Percentiles rank a stretch among this genome's conserved stretches.
Conservation (phyloP, 371 early-diverging fungal genomes). For the Coemansia linderi region DNA sequence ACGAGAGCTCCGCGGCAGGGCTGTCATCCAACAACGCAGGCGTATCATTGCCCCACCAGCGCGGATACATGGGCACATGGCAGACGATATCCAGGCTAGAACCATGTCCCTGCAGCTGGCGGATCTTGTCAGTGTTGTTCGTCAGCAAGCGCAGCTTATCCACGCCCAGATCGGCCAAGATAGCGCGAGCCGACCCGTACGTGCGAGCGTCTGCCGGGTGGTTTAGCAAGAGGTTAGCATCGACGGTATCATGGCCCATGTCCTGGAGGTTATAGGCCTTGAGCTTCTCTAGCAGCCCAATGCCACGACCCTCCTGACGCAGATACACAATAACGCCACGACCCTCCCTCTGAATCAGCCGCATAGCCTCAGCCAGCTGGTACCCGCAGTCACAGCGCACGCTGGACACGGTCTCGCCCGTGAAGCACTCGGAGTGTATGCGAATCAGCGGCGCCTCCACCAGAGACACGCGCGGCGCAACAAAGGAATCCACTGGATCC, state of each 20-base stretch:
- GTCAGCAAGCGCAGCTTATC: slow-evolving; percentile 78
- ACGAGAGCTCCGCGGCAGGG: slow-evolving; percentile 26
- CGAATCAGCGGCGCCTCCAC: slow-evolving; percentile 72
- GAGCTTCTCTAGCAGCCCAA: slow-evolving; percentile 90
- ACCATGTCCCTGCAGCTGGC: slow-evolving; percentile 71
- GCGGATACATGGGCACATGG: slow-evolving; percentile 89
- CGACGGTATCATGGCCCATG: slow-evolving; percentile 91
- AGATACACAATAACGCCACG: slow-evolving; percentile 91
- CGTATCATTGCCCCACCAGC: slow-evolving; percentile 60
- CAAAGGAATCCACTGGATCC: slow-evolving; percentile 36
- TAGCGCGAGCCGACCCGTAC: slow-evolving; percentile 90
- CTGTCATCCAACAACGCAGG: not conserved
- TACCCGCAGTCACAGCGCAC: slow-evolving; percentile 96
- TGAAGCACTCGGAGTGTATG: slow-evolving; percentile 96
- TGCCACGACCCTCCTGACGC: slow-evolving; percentile 94
- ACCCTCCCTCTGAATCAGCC: slow-evolving; percentile 77
- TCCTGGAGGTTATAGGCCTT: slow-evolving; percentile 97
- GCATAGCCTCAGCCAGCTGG: slow-evolving; percentile 92
- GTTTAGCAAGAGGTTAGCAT: slow-evolving; percentile 85
- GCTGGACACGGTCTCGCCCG: slow-evolving; percentile 92
- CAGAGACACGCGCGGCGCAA: slow-evolving; percentile 32
- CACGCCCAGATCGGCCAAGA: slow-evolving; percentile 80
- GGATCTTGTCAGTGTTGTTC: slow-evolving; percentile 94
- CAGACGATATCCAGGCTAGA: slow-evolving; percentile 69
- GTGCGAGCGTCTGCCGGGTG: slow-evolving; percentile 91